Percentiles rank a stretch among this genome's conserved stretches.
Conservation (phyloP, 1,284 basidiomycete species). For the Flammula alnicola region DNA sequence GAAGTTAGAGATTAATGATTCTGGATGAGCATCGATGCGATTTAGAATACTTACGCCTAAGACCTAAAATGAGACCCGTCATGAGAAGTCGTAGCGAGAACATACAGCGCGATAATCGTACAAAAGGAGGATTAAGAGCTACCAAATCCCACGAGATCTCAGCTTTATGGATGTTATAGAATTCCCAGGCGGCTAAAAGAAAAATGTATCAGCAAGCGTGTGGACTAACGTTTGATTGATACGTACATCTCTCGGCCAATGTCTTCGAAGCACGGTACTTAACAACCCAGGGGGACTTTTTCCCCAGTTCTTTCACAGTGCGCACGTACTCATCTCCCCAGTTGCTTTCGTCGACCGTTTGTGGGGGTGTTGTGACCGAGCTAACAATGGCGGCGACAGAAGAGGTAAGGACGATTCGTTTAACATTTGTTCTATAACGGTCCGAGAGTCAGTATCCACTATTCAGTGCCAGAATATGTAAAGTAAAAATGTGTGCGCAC, state of each 20-base stretch:
- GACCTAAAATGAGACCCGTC: too few species aligned
- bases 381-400: slow-evolving; percentile 58
- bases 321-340: slow-evolving; percentile 63
- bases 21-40: too few species aligned
- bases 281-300: not conserved
- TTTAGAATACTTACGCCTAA: too few species aligned
- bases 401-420: slow-evolving; percentile 67
- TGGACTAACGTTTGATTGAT: too few species aligned
- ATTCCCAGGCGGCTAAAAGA: slow-evolving; percentile 51
- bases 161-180: slow-evolving; percentile 41
- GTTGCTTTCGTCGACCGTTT: slow-evolving; percentile 46
- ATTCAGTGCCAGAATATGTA: too few species aligned
- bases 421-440: slow-evolving; percentile 39
- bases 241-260: slow-evolving; percentile 46
- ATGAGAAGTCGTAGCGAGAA: too few species aligned
- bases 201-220: too few species aligned
- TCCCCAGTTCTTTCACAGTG: slow-evolving; percentile 33
- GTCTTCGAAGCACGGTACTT: slow-evolving; percentile 43
- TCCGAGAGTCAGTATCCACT: too few species aligned
- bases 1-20: too few species aligned
- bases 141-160: slow-evolving; percentile 46
- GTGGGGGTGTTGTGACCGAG: slow-evolving; percentile 26
- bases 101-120: too few species aligned
- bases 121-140: slow-evolving; percentile 46
- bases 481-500: too few species aligned